phyloP scores from a whole-genome alignment of 2,329 filamentous ascomycete genomes.

The Epichloe bromicola region DNA sequence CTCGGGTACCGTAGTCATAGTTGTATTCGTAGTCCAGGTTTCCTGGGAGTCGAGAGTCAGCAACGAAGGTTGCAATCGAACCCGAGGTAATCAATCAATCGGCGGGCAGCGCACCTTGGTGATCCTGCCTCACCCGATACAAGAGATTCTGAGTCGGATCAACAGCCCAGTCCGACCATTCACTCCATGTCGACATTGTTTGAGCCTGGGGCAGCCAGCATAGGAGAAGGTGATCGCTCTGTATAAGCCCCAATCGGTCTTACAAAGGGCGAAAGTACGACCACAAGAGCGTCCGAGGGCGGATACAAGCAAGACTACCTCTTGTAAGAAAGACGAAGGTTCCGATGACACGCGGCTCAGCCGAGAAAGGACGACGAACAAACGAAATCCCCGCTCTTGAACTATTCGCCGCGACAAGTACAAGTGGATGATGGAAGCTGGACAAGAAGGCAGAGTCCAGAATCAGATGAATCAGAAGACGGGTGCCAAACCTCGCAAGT shows the following conservation, averaged over 20 bases:
- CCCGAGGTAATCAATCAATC: background rate
- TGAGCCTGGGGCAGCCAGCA: background rate
- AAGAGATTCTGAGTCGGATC: slow-evolving; percentile 9
- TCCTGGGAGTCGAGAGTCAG: background rate
- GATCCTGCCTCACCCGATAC: slow-evolving; percentile 14
- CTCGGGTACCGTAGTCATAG: background rate
- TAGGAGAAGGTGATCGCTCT: background rate
- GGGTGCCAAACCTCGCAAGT: background rate
- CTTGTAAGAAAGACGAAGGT: slow-evolving; percentile 5
- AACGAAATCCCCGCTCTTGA: background rate
- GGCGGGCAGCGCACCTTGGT: background rate
- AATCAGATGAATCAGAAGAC: background rate
- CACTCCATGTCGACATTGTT: slow-evolving; percentile 11
- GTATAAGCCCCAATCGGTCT: background rate
- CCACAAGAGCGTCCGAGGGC: background rate
- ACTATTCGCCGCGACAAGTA: background rate
- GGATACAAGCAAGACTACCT: slow-evolving; percentile 1
- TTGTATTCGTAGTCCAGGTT: slow-evolving; percentile 2
- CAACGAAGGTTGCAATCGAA: background rate
- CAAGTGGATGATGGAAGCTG: background rate
- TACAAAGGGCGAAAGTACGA: background rate
- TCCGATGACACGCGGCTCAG: slow-evolving; percentile 4
- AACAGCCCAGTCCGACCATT: slow-evolving; percentile 16
- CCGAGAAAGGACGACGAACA: background rate
- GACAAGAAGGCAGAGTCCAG: background rate